Base-by-base conservation (phyloP, 306 rosid genomes). In the Citrullus mucosospermus region DNA sequence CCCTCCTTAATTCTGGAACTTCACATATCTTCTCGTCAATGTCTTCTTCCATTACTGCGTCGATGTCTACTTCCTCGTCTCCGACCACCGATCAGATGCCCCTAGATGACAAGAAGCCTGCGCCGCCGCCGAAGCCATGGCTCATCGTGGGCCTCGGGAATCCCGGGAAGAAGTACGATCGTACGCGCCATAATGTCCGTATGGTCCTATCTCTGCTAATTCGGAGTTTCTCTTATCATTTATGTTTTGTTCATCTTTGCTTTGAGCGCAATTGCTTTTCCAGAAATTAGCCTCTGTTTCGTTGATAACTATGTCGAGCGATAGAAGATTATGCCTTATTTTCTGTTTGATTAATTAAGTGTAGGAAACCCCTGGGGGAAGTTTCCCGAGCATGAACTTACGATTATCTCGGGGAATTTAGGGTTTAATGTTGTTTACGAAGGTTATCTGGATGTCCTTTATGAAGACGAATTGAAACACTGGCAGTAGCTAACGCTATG, bases 121-220 rank as follows among this genome's bases (percentile, higher is more conserved):
- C 74, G 44, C 81, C 81, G 44, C 76, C 67, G 76, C 81, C 34
- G 32, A 54, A 34, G 43, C 81, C 81, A 22, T 79, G 81, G 81
- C 81, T 79, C 17, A 67, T 79, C 18, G 81, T 79, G 4, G 81
- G 81, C 55, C 81, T 67, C 10, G 81, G 81, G 6, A 79, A 79
- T 18, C 81, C 81, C 11, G 81, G 81, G 30, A 79, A 79, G 81
- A 79, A 38, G 68, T 79, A 54, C 51, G 81, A 79, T 43, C 28
- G 77, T 55, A 79, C 81, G 28, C 81, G 81, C 66, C 81, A 79
- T 46, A 68, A 67, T 79, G 81, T 79, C 76, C 51, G 81, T 79
- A 65, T 61, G 72, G 9, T 61, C 39, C 79, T 59, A 74, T 74
- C 50, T 53, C 63, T 34, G 34, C 17, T 73, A 30, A 16, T 51